A percentile compares a stretch with the other conserved stretches of the same genome.
Evolutionary conservation across 2,329 filamentous ascomycete species (phyloP).

Genomic region (Zymoseptoria tritici): DNA sequence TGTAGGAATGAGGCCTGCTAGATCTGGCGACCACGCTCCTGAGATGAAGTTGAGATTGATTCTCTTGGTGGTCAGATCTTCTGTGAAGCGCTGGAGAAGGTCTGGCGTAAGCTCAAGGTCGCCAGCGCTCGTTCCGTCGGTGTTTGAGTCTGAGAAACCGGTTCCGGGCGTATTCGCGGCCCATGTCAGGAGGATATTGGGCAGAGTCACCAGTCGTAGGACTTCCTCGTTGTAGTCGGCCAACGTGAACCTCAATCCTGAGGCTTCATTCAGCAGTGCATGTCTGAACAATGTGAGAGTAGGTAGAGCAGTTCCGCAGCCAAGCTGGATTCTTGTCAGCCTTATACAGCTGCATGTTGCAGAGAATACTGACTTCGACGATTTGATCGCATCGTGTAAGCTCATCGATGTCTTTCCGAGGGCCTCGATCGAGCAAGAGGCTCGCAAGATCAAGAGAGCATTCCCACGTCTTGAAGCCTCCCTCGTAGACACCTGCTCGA

Average conservation of each 20-base stretch:
- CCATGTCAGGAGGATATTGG: constrained; percentile 69
- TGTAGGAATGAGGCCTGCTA: constrained; percentile 51
- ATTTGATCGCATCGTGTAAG: constrained; percentile 20
- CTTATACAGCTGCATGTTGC: not conserved
- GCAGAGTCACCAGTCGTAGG: constrained; percentile 68
- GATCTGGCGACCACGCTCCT: constrained; percentile 60
- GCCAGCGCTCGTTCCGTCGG: constrained; percentile 30
- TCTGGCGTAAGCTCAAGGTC: constrained; percentile 58
- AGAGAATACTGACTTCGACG: constrained; percentile 33
- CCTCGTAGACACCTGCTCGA: constrained; percentile 75
- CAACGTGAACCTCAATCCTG: constrained; percentile 53
- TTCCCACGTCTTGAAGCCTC: constrained; percentile 86
- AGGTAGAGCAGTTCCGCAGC: constrained; percentile 71
- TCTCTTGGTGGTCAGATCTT: constrained; percentile 42
- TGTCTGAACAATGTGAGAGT: constrained; percentile 64
- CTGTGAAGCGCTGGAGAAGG: constrained; percentile 52
- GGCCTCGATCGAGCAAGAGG: constrained; percentile 46
- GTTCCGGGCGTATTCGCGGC: constrained; percentile 19
- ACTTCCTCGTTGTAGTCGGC: constrained; percentile 77
- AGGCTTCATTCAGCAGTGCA: constrained; percentile 40
- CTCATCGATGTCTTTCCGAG: constrained; percentile 13
- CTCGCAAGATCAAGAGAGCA: constrained; percentile 74
- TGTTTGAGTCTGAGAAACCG: not conserved
- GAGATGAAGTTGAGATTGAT: constrained; percentile 62
- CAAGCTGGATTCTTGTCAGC: constrained; percentile 48